A percentile compares a stretch with the other conserved stretches of the same genome.
Conservation (phyloP, 2,329 filamentous ascomycete species). For the Aspergillus quadricinctus region DNA sequence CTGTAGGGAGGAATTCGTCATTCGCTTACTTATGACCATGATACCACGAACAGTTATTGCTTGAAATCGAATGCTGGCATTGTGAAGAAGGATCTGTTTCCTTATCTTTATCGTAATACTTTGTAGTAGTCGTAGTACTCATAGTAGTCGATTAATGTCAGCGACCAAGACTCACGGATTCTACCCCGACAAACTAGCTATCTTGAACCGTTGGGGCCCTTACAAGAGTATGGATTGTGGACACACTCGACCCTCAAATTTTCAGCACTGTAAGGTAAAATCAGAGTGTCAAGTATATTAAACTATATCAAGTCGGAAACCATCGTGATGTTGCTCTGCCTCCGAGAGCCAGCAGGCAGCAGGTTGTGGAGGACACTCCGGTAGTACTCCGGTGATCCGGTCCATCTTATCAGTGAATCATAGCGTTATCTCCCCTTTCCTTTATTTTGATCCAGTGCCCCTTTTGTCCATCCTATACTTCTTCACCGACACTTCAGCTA, state of each 20-base stretch:
- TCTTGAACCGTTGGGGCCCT: not conserved
- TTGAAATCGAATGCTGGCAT: not conserved
- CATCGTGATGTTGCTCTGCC: not conserved
- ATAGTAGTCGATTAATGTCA: not conserved
- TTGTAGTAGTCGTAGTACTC: not conserved
- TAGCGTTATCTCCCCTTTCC: not conserved
- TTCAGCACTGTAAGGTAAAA: not conserved
- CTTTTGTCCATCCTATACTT: not conserved
- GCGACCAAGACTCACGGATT: not conserved
- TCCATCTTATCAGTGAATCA: slow-evolving; percentile 8
- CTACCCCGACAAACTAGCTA: not conserved
- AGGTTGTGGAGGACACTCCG: too few relatives aligned
- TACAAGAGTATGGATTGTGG: not conserved
- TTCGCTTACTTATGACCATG: not conserved
- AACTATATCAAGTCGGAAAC: not conserved
- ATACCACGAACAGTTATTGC: not conserved
- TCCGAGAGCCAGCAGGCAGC: not conserved
- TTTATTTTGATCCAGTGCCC: slow-evolving; percentile 1
- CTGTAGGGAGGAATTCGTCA: not conserved
- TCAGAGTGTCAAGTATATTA: too few relatives aligned
- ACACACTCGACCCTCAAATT: not conserved
- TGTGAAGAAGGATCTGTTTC: not conserved
- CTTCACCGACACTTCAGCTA: slow-evolving; percentile 14
- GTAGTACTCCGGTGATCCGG: not conserved
- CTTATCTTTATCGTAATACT: not conserved